Percentiles rank a stretch among this genome's conserved stretches.
Evolutionary conservation across 345 rosid genomes (phyloP).

Genomic region (Ailanthus altissimus): DNA sequence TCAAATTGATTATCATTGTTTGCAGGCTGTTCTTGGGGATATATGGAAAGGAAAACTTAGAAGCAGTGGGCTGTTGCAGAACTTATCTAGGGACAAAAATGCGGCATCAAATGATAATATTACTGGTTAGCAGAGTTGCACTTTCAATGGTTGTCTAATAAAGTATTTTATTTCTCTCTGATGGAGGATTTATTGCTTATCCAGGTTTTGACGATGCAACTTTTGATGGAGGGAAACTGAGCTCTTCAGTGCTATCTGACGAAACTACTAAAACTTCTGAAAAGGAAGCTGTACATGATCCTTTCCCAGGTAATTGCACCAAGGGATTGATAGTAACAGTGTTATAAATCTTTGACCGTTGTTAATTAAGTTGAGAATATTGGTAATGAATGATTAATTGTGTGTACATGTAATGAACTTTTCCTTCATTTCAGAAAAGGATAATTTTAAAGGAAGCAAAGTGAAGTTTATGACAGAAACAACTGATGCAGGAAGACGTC

Average conservation of each 20-base stretch:
- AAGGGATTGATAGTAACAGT: slow-evolving; percentile 27
- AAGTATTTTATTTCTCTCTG: slow-evolving; percentile 1
- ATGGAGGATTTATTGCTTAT: slow-evolving; percentile 1
- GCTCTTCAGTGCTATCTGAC: slow-evolving; percentile 24
- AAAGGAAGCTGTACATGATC: slow-evolving; percentile 25
- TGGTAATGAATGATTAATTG: slow-evolving; percentile 2
- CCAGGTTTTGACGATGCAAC: slow-evolving; percentile 18
- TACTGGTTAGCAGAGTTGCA: slow-evolving; percentile 35
- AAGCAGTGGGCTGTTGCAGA: slow-evolving; percentile 51
- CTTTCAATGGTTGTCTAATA: neutral
- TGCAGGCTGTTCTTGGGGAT: slow-evolving; percentile 55
- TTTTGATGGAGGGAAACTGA: slow-evolving; percentile 42
- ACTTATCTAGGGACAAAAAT: slow-evolving; percentile 42
- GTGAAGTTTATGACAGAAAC: slow-evolving; percentile 5
- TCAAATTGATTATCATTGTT: slow-evolving; percentile 13
- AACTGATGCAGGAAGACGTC: slow-evolving; percentile 15
- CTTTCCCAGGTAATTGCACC: slow-evolving; percentile 17
- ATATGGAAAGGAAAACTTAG: slow-evolving; percentile 72
- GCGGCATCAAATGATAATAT: slow-evolving; percentile 41
- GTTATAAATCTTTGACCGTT: neutral
- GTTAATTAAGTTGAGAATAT: neutral
- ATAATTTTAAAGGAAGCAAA: slow-evolving; percentile 25
- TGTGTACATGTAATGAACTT: neutral
- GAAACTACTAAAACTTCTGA: slow-evolving; percentile 32
- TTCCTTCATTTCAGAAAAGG: slow-evolving; percentile 28